These are phyloP conservation scores for Yarrowia porcina DNA, from an alignment of 805 yeast species.

Conservation along the genomic window DNA sequence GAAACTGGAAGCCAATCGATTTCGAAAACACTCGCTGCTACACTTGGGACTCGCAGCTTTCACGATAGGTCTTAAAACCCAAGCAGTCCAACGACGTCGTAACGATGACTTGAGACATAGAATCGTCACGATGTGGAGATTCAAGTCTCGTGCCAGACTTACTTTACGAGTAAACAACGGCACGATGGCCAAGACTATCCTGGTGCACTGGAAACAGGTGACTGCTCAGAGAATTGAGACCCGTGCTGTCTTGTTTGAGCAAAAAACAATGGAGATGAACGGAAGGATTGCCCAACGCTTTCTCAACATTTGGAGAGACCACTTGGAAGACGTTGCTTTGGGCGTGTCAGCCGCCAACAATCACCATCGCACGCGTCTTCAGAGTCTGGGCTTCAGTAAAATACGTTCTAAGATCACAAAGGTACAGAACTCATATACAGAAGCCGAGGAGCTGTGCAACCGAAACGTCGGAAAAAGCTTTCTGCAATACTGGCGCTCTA, in stretches of 20 bases:
- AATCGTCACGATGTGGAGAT: slow-evolving; percentile 12
- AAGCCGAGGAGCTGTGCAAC: neutral
- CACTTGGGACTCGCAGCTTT: neutral
- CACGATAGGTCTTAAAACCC: neutral
- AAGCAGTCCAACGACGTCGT: neutral
- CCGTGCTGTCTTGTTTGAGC: neutral
- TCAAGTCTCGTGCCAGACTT: slow-evolving; percentile 15
- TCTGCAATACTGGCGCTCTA: neutral
- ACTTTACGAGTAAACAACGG: slow-evolving; percentile 11
- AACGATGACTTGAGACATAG: slow-evolving; percentile 1
- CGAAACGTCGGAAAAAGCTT: neutral
- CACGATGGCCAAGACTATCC: neutral
- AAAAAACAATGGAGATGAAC: neutral
- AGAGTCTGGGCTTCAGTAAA: neutral
- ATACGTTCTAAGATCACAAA: neutral
- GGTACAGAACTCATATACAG: neutral
- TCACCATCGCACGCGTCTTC: neutral
- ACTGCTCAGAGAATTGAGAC: neutral
- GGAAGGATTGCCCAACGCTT: neutral
- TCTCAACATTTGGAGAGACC: slow-evolving; percentile 8
- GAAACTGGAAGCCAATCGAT: slow-evolving; percentile 6
- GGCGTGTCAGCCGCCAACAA: neutral
- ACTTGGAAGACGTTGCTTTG: neutral
- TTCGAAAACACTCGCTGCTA: slow-evolving; percentile 1
- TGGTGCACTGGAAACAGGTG: neutral